Percentiles rank a stretch among this genome's conserved stretches.
Conservation (phyloP, 306 rosid species). For the Ceratonia siliqua region DNA sequence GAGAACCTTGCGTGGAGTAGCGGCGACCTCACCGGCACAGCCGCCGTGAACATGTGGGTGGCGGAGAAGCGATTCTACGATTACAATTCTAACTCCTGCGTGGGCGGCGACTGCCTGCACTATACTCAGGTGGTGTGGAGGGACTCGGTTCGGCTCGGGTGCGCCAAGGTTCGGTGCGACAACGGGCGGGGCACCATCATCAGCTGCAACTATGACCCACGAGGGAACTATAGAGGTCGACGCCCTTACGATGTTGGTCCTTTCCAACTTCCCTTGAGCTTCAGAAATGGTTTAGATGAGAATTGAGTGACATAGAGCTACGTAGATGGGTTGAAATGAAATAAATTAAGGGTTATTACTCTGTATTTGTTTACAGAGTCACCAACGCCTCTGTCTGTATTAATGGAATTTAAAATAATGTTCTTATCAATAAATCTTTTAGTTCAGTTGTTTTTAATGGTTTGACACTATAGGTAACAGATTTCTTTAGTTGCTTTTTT, state of each 20-base stretch:
- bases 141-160: constrained; percentile 41
- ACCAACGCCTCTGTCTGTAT: background rate
- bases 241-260: constrained; percentile 41
- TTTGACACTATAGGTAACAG: too few relatives aligned
- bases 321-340: background rate
- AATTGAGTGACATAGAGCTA: background rate
- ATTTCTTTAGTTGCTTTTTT: too few relatives aligned
- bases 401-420: background rate
- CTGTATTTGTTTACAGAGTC: background rate
- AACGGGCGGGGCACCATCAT: constrained; percentile 34
- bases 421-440: too few relatives aligned
- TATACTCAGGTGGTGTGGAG: constrained; percentile 61
- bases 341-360: background rate
- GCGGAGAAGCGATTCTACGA: constrained; percentile 39
- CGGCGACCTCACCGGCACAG: constrained; percentile 1
- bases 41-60: constrained; percentile 47
- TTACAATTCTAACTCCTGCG: constrained; percentile 35
- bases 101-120: constrained; percentile 38
- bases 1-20: constrained; percentile 54
- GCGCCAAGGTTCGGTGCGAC: constrained; percentile 53
- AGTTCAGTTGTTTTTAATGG: too few relatives aligned
- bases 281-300: background rate
- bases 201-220: constrained; percentile 50
- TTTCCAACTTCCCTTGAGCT: constrained; percentile 24
- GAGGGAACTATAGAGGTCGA: constrained; percentile 41